phyloP scores from a whole-genome alignment of 2,329 filamentous ascomycete genomes.

The Juglanconis oblonga region DNA sequence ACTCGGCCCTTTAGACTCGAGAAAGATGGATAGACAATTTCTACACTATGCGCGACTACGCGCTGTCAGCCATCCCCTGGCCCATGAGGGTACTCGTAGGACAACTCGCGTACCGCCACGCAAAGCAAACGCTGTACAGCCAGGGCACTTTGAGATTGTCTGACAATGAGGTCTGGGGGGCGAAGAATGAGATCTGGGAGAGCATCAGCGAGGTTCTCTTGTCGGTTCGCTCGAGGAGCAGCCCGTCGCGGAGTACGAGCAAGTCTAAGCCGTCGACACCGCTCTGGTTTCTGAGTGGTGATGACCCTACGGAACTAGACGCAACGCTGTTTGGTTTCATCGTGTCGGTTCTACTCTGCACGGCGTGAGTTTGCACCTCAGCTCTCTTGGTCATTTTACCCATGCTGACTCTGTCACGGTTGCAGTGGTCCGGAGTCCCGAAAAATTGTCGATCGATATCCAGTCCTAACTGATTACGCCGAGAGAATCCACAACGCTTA shows the following conservation, averaged over 20 bases:
- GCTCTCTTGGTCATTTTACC: neutral
- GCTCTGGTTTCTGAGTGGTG: constrained; percentile 57
- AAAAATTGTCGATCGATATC: constrained; percentile 42
- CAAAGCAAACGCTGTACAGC: constrained; percentile 44
- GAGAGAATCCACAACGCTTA: constrained; percentile 51
- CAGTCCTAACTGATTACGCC: constrained; percentile 53
- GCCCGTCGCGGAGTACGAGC: constrained; percentile 4
- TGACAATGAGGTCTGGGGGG: constrained; percentile 42
- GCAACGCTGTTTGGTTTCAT: constrained; percentile 57
- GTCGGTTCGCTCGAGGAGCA: constrained; percentile 26
- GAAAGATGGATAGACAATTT: constrained; percentile 62
- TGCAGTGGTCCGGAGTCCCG: constrained; percentile 45
- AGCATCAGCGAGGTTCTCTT: constrained; percentile 43
- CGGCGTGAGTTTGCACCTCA: constrained; percentile 44
- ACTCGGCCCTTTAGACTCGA: constrained; percentile 28
- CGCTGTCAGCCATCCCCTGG: constrained; percentile 48
- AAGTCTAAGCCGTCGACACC: constrained; percentile 25
- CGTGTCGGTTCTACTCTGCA: constrained; percentile 46
- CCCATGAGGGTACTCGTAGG: constrained; percentile 51
- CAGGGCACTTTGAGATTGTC: constrained; percentile 55
- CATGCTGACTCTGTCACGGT: constrained; percentile 12
- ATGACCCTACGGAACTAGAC: constrained; percentile 55
- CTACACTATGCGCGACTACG: constrained; percentile 52
- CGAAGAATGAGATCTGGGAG: constrained; percentile 53
- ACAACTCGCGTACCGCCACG: constrained; percentile 42